A percentile compares a stretch with the other conserved stretches of the same genome.
These are phyloP conservation scores for Ganoderma lingzhi DNA, from an alignment of 1,284 basidiomycete species.

Conservation along the genomic window DNA sequence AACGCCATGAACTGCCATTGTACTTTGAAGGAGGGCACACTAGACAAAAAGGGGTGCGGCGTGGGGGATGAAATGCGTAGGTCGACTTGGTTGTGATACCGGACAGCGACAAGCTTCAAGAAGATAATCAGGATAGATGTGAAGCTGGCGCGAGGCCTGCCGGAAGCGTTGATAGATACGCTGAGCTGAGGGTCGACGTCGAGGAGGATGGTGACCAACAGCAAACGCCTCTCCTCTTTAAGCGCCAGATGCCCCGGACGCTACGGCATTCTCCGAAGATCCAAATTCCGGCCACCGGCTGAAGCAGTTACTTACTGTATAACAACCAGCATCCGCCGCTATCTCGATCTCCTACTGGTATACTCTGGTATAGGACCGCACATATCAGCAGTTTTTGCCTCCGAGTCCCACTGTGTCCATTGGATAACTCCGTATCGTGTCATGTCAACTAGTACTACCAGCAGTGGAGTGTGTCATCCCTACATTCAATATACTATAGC, in stretches of 20 bases:
- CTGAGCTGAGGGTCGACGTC: background rate
- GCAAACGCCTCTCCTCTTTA: background rate
- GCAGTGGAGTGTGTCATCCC: background rate
- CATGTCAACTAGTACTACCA: no score
- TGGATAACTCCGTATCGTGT: no score
- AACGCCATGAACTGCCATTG: conserved; percentile 33
- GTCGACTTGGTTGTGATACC: background rate
- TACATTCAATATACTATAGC: background rate
- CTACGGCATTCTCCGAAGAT: background rate
- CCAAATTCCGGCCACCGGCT: background rate
- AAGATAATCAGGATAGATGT: background rate
- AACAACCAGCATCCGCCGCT: no score
- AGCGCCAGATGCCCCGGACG: background rate
- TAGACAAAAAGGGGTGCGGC: background rate
- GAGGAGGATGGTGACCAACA: conserved; percentile 4
- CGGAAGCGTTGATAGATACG: background rate
- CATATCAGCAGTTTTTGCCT: no score
- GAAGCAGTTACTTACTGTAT: no score
- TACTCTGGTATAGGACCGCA: no score
- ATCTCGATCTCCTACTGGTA: no score
- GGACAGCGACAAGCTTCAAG: background rate
- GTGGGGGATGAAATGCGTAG: background rate
- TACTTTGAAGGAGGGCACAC: background rate
- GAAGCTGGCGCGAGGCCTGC: background rate
- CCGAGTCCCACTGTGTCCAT: no score